Base-by-base conservation (phyloP, 2,329 filamentous ascomycete genomes). In the Colletotrichum sp. region DNA sequence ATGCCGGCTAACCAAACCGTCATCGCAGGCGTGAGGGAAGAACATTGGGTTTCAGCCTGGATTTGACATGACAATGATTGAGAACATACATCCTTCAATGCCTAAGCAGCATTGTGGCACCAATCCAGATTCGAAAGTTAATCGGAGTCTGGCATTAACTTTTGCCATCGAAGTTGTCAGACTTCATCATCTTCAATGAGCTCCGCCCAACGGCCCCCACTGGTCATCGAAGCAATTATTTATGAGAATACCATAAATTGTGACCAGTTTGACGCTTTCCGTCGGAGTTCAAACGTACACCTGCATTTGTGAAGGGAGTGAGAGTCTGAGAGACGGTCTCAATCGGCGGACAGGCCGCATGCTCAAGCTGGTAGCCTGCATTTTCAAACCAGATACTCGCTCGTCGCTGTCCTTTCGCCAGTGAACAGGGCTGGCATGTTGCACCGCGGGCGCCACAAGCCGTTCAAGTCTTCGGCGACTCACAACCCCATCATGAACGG, bases 161-260 rank as follows among this genome's bases (percentile, higher is more conserved):
- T 8, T 55, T 24, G n/a, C 51, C 15, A 11, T 9, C 9, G 2
- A 16, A 55, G 8, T 2, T 55, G 2, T 11, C 8, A n/a, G 8
- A 18, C 16, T 43, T 11, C 18, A 43, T 8, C 9, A 4, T n/a
- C 36, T 43, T 5, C 5, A 43, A n/a, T 43, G 3, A 6, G 36
- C 36, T 43, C 36, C 3, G 2, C 8, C 9, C 8, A 43, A 43
- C 16, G 16, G 36, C 5, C 1, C 16, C 5, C 18, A 3, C 1
- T 43, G 8, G 8, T 3, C 36, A n/a, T 43, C 36, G 16, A n/a
- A 43, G 16, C 36, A 43, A 18, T 2, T 16, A n/a, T 8, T 16
- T 6, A 16, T 8, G 36, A 1, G 0, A 9, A 43, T 5, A 43
- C 36, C 18, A 8, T 11, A 43, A n/a, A 8, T 18, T 3, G 1